phyloP scores from a whole-genome alignment of 1,284 basidiomycete species.

The Irpex lacteus region DNA sequence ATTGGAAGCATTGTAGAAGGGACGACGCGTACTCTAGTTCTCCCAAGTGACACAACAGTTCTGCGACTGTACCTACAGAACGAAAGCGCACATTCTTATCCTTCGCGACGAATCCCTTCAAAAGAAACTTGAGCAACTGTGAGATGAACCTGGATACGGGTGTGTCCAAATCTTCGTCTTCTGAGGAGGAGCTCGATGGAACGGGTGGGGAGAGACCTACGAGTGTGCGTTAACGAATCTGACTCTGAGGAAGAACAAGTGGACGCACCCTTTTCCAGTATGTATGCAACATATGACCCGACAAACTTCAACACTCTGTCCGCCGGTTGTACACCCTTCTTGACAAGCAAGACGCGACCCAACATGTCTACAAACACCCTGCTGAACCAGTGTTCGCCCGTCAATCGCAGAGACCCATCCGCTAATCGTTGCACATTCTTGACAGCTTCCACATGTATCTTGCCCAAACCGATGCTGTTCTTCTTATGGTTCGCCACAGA shows the following conservation, averaged over 20 bases:
- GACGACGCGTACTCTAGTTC: constrained; percentile 71
- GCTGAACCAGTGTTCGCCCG: constrained; percentile 80
- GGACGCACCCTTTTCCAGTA: constrained; percentile 68
- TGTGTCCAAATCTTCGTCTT: constrained; percentile 65
- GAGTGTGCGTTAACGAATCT: background rate
- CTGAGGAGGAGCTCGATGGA: constrained; percentile 36
- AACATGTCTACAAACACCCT: constrained; percentile 70
- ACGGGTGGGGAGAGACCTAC: constrained; percentile 15
- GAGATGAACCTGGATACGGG: constrained; percentile 66
- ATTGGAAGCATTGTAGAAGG: background rate
- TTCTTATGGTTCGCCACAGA: constrained; percentile 84
- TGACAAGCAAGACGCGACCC: constrained; percentile 66
- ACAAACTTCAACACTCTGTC: constrained; percentile 84
- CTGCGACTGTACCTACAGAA: constrained; percentile 69
- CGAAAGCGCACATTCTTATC: constrained; percentile 85
- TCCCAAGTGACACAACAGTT: constrained; percentile 65
- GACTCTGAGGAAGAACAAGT: background rate
- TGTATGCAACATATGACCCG: constrained; percentile 74
- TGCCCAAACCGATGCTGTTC: constrained; percentile 82
- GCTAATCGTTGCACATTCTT: constrained; percentile 46
- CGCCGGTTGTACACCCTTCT: constrained; percentile 77
- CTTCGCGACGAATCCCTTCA: constrained; percentile 83
- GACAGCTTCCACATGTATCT: constrained; percentile 51
- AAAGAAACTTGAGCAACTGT: constrained; percentile 68
- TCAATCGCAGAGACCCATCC: constrained; percentile 46